Base-by-base conservation (phyloP, 169 alveolate species). In the Eimeria nieschulzi region DNA sequence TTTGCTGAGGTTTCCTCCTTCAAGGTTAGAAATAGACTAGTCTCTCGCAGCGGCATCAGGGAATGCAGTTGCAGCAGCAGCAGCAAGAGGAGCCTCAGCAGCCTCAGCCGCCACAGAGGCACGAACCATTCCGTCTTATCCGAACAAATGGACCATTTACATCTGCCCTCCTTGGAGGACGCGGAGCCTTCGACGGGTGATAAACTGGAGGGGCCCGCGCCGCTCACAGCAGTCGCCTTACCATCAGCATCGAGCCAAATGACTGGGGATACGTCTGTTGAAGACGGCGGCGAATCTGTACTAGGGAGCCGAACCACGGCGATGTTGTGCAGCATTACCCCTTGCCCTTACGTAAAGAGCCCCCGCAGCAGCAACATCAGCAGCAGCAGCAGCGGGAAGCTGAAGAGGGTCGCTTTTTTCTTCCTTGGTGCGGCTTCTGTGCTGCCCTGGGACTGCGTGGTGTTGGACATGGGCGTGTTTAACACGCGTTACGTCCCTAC, bases 361-460 rank as follows among this genome's bases (percentile, higher is more conserved):
- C 66, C 83, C 15, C 46, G 80, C 59, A 23, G 46, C 83, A 12
- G n/a, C 83, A 19, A 39, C 83, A 75, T 19, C 66, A 6, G 33
- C 59, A 46, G 64, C 64, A 15, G n/a, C 68, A 75, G 66, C 66
- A 75, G 83, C 55, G 55, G 54, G 23, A 56, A 78, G 55, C 54
- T 51, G 25, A 46, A 55, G 68, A 19, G 26, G 10, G 54, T 78
- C 72, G 92, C 92, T 7, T 54, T 86, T 26, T 86, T 86, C 54
- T 54, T 59, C 39, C n/a, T 86, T 23, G 92, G 92, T 76, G 84
- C 61, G 15, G 83, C 85, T 61, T 75, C 66, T 64, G 64, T 75
- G 17, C 76, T 86, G 21, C 92, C 92, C 25, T 86, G 92, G 92
- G 59, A 86, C 54, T 70, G 84, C 76, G 51, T 86, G 23, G 85